Conservation (phyloP, 1,284 basidiomycete genomes). For the Retiboletus flavoniger region DNA sequence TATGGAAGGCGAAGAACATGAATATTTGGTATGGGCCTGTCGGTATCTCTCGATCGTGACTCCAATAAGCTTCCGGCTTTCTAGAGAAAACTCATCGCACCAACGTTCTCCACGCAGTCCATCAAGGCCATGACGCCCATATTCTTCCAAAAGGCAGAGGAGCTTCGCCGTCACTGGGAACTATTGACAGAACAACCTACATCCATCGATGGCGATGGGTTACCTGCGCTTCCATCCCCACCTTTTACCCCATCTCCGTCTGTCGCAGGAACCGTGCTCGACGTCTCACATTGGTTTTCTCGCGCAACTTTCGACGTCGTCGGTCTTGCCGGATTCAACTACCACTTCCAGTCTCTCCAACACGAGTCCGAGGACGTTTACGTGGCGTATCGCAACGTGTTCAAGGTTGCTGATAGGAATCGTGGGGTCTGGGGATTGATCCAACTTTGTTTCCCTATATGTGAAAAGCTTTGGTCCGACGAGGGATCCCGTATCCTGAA, state of each 20-base stretch:
- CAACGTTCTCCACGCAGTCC: background rate
- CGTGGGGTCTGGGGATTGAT: no score
- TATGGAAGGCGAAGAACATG: background rate
- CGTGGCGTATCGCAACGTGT: no score
- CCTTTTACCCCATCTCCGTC: background rate
- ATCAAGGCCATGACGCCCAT: background rate
- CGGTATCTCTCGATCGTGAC: background rate
- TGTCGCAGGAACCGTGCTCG: background rate
- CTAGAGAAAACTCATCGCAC: background rate
- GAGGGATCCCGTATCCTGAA: no score
- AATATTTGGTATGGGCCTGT: background rate
- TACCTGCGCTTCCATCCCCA: background rate
- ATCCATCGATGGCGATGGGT: background rate
- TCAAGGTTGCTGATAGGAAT: no score
- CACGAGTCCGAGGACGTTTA: no score
- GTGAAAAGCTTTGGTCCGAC: no score
- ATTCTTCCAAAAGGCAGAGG: background rate
- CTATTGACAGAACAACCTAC: background rate
- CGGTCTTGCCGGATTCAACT: no score
- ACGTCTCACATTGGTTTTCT: background rate
- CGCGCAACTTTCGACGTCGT: no score
- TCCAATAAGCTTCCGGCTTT: background rate
- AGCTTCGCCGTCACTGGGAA: background rate
- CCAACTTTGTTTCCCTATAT: no score
- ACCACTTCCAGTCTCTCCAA: no score